Base-by-base conservation (phyloP, 2,329 filamentous ascomycete genomes). In the Botrytis porri region DNA sequence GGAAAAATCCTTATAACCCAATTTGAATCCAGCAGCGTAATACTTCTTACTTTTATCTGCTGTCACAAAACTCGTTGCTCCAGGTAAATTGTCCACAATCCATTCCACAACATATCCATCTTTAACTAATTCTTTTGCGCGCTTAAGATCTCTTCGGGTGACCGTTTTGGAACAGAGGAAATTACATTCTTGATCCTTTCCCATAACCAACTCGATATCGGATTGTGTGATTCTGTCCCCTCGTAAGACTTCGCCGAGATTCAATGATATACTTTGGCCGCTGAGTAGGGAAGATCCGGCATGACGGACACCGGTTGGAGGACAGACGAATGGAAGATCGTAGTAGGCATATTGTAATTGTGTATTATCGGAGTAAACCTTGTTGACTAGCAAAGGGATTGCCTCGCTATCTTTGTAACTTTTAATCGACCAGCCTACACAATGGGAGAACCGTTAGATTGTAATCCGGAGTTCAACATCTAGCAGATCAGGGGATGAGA, bases 291-390 rank as follows among this genome's bases (percentile, higher is more conserved):
- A 88, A 8, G 89, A 89, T 54, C 90, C 91, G 69, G 87, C 86
- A 77, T 89, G 88, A 75, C 85, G 86, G 75, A 88, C 86, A 67
- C 92, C 92, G 14, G 90, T 92, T 1, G 93, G 92, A 18, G 92
- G 92, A 80, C 93, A 97, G 71, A 95, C 92, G 81, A 97, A 97
- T 12, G 94, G 93, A 1, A 97, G 89, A 78, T 96, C 92, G 81
- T 92, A 93, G 84, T 95, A 97, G 77, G 93, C 93, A 88, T 94
- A 97, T 82, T 97, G 93, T n/a, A 97, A 85, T 81, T 96, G 92
- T 12, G 93, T 96, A 79, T 93, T 90, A 83, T 97, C 94, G 72
- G 93, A 97, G 82, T 95, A 97, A 78, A 95, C 90, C 82, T 97
- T 97, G 84, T 97, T 97, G 76, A 96, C 92, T 72, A 95, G 89